Conservation (phyloP, 768 basidiomycete genomes). For the Rhodosporidiobolus odoratus region DNA sequence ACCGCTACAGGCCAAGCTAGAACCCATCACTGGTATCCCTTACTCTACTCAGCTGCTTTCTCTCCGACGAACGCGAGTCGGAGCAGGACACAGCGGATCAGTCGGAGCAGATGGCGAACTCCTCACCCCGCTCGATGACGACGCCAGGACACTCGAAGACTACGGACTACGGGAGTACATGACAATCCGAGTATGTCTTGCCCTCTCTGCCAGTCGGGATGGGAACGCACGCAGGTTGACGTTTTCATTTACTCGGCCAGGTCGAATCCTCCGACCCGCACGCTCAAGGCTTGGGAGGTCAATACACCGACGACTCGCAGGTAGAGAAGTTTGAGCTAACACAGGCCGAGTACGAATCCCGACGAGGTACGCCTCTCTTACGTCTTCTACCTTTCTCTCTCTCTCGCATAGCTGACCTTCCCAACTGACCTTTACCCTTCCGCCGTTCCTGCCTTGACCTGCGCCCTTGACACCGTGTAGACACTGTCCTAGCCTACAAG, state of each 20-base stretch:
- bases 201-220: background rate
- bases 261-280: constrained; percentile 70
- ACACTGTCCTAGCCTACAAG: constrained; percentile 84
- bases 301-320: constrained; percentile 73
- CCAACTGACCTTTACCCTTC: background rate
- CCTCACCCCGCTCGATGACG: constrained; percentile 58
- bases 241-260: constrained; percentile 52
- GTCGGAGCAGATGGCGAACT: constrained; percentile 48
- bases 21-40: constrained; percentile 85
- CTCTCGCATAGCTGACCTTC: background rate
- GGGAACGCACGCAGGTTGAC: background rate
- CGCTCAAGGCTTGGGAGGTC: constrained; percentile 63
- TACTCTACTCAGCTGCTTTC: constrained; percentile 64
- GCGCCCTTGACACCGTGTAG: constrained; percentile 49
- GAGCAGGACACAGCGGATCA: constrained; percentile 43
- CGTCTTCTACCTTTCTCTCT: background rate
- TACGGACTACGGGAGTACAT: constrained; percentile 73
- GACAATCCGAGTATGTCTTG: constrained; percentile 63
- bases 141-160: constrained; percentile 62
- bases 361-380: constrained; percentile 58
- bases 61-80: constrained; percentile 56
- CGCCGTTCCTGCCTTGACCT: background rate
- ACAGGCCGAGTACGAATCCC: constrained; percentile 69
- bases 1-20: constrained; percentile 64
- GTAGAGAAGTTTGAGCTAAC: constrained; percentile 91